Evolutionary conservation across 164 flowering plant species (phyloP), one percentile per base, ranked within the genome.

Genomic region (Amborella trichopoda): DNA sequence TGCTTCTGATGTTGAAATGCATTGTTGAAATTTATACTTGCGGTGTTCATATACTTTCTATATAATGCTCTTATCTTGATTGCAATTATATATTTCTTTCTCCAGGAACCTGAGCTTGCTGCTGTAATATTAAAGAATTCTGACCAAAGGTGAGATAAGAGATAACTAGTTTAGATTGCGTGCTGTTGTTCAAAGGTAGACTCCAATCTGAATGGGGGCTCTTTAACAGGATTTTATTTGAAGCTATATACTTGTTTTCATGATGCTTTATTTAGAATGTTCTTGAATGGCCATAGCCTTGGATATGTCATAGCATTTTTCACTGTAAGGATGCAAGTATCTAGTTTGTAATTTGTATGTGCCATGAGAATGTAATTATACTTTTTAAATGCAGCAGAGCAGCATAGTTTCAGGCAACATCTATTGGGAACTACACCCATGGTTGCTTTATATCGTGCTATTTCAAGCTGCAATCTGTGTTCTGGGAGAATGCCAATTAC

Each of bases 91-190:
- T 10, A 13, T 24, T 17, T 27, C 28, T 33, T 65, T 52, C 44
- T 56, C 32, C 68, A 64, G 71, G 75, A 55, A 30, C 26, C 23
- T 41, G 56, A 48, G 48, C 28, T 55, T 4, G 46, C 67, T 52
- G 53, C 61, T 50, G 11, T 60, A 27, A 18, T 50, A 21, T 37
- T 46, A 47, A 63, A 52, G 49, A 30, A 47, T 57, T 16, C 63
- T 43, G 60, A 62, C 39, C 62, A 53, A 18, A 69, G 80, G 80
- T 75, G 69, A 46, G 21, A 40, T 14, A 41, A 22, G 22, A 28
- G 38, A 23, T 10, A 5, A 41, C 18, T 42, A 24, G 18, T 9
- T 22, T 26, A 33, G 21, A n/a, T 17, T 13, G 18, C 6, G 44
- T 10, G 37, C 38, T 50, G 16, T 23, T 39, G 30, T 28, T 24